Evolutionary conservation across 129 eudicot species (phyloP), one percentile per base, ranked within the genome.

Genomic region (Lactuca sativa): DNA sequence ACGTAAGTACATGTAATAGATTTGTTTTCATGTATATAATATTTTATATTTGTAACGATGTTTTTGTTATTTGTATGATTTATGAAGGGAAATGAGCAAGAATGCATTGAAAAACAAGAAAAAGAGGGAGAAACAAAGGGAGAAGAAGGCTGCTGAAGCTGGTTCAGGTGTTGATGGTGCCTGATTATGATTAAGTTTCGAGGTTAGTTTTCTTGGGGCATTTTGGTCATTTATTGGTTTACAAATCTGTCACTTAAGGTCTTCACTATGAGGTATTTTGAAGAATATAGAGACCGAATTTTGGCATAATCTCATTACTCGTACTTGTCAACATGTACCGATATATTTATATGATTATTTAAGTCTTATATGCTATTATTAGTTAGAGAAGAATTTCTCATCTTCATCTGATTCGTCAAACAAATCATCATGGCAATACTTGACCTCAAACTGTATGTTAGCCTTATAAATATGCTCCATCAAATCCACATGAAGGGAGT

Each of bases 101-200:
- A 89, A 86, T 62, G 96, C 98, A 16, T 67, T 92, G 83, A 92
- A 64, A 74, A 92, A 92, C 89, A 89, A 89, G 96, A 92, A 92
- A 60, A 92, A 92, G 71, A 84, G 98, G 75, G 98, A 89, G 78
- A 92, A 92, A 60, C 96, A 88, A 69, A 81, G 80, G 78, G 95
- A 92, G 86, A 92, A 89, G 74, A 89, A 92, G 81, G 86, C 95
- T 62, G 92, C 90, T 12, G 98, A 85, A 83, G 92, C 48, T 56
- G 85, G 86, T 37, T 72, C 79, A 30, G 78, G 70, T 72, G 77
- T 73, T 32, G 55, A 64, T 4, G 81, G 76, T 71, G 65, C 86
- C n/a, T n/a, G n/a, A n/a, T n/a, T n/a, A n/a, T 51, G 71, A 54
- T 56, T 76, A 76, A 67, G 16, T 12, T 38, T 37, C 5, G 61